Base-by-base conservation (phyloP, 2,329 filamentous ascomycete genomes). In the Ceratocystis albifundus region DNA sequence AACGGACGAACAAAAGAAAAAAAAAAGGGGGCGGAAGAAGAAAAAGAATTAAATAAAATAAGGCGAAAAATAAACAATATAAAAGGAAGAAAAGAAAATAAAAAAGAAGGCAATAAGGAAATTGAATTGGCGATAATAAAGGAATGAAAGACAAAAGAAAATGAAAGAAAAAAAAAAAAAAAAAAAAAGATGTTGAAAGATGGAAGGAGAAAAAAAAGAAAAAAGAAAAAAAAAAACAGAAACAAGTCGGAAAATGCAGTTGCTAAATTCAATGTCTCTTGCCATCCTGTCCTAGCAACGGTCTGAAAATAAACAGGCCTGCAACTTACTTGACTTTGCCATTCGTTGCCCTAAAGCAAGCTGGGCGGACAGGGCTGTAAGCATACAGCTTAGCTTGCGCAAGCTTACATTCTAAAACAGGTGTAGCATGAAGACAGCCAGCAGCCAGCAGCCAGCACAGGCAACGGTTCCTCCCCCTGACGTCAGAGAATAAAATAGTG, bases 121-220 rank as follows among this genome's bases (percentile, higher is more conserved):
- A 12, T 12, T 15, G 57, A 15, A 41, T 30, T 0, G 46, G 36
- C 1, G 67, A 15, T 20, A 30, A 67, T 8, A 68, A 66, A 2
- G 68, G 66, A 36, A 50, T n/a, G 6, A 36, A 22, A 64, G 30
- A 25, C 17, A 57, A 32, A n/a, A 30, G 12, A 22, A 63, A 8
- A 62, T 12, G 32, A 41, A 61, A 17, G 25, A 48, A 46, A 46
- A 48, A 25, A 46, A 32, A n/a, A 30, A n/a, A 25, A 36, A 64
- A 50, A 64, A 69, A 3, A 65, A 68, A 12, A 65, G 71, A 0
- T 55, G 72, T 0, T 67, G 70, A 36, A 59, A 20, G 5, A 72
- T 71, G 44, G 66, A 70, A 36, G 45, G 61, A 15, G 53, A 70
- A 12, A 1, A 70, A 61, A 41, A 61, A 17, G 25, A 48, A 46